phyloP scores from a whole-genome alignment of 768 basidiomycete genomes.

The Mycena haematopus region DNA sequence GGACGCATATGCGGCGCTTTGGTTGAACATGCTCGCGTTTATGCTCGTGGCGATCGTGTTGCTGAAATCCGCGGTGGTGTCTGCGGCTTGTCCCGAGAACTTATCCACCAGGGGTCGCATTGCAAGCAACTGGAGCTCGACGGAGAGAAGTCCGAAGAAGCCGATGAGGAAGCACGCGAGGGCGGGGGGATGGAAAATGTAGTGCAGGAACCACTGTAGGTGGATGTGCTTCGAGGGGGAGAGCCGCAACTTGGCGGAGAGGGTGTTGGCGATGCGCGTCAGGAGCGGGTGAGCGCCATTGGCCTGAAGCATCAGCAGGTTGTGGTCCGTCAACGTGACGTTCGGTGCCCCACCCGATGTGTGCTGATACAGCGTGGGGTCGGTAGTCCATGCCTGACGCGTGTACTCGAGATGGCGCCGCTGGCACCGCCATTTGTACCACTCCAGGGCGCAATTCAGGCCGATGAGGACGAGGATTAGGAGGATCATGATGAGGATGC shows the following conservation, averaged over 20 bases:
- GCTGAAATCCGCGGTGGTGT: slow-evolving; percentile 70
- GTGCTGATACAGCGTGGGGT: slow-evolving; percentile 64
- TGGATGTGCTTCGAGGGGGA: slow-evolving; percentile 68
- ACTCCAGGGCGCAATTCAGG: slow-evolving; percentile 79
- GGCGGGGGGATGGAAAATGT: slow-evolving; percentile 91
- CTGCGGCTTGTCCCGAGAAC: slow-evolving; percentile 66
- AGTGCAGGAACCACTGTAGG: slow-evolving; percentile 88
- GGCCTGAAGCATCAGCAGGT: slow-evolving; percentile 76
- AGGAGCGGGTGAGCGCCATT: slow-evolving; percentile 77
- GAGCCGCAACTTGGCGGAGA: slow-evolving; percentile 59
- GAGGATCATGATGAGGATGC: slow-evolving; percentile 73
- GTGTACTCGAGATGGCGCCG: slow-evolving; percentile 69
- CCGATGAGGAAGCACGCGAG: slow-evolving; percentile 92
- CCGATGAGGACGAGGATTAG: slow-evolving; percentile 76
- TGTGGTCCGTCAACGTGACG: slow-evolving; percentile 73
- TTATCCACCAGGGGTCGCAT: slow-evolving; percentile 74
- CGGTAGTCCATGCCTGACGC: slow-evolving; percentile 77
- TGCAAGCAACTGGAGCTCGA: slow-evolving; percentile 86
- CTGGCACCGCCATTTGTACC: slow-evolving; percentile 86
- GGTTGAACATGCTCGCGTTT: slow-evolving; percentile 83
- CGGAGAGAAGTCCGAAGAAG: slow-evolving; percentile 85
- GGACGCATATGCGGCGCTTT: slow-evolving; percentile 79
- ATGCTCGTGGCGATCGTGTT: slow-evolving; percentile 75
- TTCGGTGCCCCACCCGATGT: slow-evolving; percentile 50
- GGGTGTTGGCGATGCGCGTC: slow-evolving; percentile 62